These are phyloP conservation scores for Rhodotorula sp. DNA, from an alignment of 1,284 basidiomycete genomes.

Conservation along the genomic window DNA sequence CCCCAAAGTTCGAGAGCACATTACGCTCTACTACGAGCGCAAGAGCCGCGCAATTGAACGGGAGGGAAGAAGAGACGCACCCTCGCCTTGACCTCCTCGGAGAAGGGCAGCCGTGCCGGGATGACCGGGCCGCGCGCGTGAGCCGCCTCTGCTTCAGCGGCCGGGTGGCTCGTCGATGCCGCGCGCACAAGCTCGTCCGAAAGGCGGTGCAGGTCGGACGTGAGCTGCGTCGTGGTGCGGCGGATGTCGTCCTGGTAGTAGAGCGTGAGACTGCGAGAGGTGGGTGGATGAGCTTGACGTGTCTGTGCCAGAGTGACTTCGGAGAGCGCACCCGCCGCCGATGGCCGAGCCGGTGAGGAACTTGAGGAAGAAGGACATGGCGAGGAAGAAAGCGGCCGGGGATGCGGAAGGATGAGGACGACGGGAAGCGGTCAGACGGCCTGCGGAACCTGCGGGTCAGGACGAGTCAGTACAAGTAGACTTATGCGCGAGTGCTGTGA, in stretches of 20 bases:
- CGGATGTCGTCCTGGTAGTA: slow-evolving; percentile 32
- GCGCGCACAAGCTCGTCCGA: slow-evolving; percentile 20
- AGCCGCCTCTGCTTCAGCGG: background rate
- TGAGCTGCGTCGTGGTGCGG: slow-evolving; percentile 9
- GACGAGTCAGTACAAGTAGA: no score
- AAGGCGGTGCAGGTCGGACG: slow-evolving; percentile 20
- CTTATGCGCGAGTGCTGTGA: no score
- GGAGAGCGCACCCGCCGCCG: slow-evolving; percentile 13
- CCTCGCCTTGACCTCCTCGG: slow-evolving; percentile 29
- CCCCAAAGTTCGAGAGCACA: no score
- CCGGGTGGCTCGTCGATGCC: background rate
- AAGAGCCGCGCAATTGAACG: background rate
- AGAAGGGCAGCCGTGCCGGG: slow-evolving; percentile 21
- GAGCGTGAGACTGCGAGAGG: slow-evolving; percentile 8
- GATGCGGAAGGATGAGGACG: background rate
- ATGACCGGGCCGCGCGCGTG: slow-evolving; percentile 7
- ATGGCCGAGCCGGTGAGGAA: slow-evolving; percentile 26
- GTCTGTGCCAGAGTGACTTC: background rate
- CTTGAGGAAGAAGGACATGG: slow-evolving; percentile 33
- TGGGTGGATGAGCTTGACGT: background rate
- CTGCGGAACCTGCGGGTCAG: background rate
- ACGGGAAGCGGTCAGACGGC: background rate
- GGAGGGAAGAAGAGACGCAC: slow-evolving; percentile 2
- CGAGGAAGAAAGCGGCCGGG: background rate
- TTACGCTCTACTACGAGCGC: no score